Percentiles rank a stretch among this genome's conserved stretches.
These are phyloP conservation scores for Trichophyton benhamiae DNA, from an alignment of 2,329 filamentous ascomycete species.

Conservation along the genomic window DNA sequence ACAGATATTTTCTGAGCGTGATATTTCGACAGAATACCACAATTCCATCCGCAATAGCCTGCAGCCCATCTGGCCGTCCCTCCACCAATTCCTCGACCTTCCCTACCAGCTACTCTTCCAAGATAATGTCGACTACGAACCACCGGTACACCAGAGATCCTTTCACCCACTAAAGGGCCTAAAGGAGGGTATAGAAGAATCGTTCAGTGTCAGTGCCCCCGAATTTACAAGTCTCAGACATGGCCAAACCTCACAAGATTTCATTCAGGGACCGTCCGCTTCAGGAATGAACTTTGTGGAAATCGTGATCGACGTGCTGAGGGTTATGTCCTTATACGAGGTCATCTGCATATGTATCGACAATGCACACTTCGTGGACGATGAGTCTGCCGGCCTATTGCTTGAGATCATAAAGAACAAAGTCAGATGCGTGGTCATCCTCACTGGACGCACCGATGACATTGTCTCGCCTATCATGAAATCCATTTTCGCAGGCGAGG, in stretches of 20 bases:
- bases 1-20: conserved; percentile 53
- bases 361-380: conserved; percentile 81
- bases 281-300: conserved; percentile 64
- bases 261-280: conserved; percentile 16
- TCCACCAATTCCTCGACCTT: conserved; percentile 47
- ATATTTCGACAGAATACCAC: conserved; percentile 50
- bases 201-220: conserved; percentile 21
- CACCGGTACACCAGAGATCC: conserved; percentile 18
- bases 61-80: conserved; percentile 44
- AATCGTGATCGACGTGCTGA: conserved; percentile 73
- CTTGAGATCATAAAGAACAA: conserved; percentile 65
- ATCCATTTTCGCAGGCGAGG: conserved; percentile 33
- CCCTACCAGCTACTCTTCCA: conserved; percentile 51
- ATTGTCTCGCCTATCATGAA: conserved; percentile 38
- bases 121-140: conserved; percentile 25
- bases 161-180: conserved; percentile 20
- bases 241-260: conserved; percentile 27
- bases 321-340: conserved; percentile 68
- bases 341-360: conserved; percentile 82
- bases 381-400: conserved; percentile 74
- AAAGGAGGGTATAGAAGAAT: conserved; percentile 21
- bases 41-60: conserved; percentile 44
- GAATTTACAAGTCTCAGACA: conserved; percentile 25
- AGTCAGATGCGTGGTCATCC: conserved; percentile 68
- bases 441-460: conserved; percentile 62